Evolutionary conservation across 176 grass and related monocot genomes (phyloP).

Genomic region (Ensete glaucum): DNA sequence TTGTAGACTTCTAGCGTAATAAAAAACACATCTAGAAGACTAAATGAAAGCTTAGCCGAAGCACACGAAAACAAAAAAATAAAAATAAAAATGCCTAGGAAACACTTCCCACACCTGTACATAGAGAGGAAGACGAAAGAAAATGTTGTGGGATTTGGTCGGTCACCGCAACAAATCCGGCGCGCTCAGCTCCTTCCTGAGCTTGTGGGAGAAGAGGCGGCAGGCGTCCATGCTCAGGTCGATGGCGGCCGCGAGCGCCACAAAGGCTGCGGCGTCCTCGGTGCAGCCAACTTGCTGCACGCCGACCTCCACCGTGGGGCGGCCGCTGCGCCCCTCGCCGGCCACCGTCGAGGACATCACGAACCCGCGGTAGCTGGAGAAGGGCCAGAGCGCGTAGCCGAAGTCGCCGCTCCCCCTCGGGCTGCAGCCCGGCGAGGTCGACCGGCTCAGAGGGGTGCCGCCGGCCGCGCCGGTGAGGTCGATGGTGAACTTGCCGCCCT

Average conservation of each 20-base stretch:
- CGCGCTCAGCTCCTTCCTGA: conserved; percentile 68
- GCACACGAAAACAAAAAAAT: not conserved
- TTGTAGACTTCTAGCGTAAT: conserved; percentile 4
- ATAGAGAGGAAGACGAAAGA: not conserved
- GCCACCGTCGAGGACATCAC: conserved; percentile 68
- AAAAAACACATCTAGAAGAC: conserved; percentile 10
- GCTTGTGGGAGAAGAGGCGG: conserved; percentile 77
- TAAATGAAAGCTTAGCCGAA: not conserved
- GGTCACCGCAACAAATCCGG: conserved; percentile 10
- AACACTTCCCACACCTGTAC: not conserved
- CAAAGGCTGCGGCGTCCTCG: conserved; percentile 89
- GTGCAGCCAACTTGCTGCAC: conserved; percentile 68
- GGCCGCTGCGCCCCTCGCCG: conserved; percentile 52
- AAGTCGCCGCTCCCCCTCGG: conserved; percentile 76
- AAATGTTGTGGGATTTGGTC: not conserved
- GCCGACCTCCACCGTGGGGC: conserved; percentile 62
- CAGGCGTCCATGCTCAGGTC: conserved; percentile 98
- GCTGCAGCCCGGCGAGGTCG: conserved; percentile 66
- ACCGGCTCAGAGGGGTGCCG: conserved; percentile 31
- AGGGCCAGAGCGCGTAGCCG: conserved; percentile 46
- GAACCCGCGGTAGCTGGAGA: conserved; percentile 71
- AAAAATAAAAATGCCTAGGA: not conserved
- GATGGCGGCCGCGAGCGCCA: conserved; percentile 71
- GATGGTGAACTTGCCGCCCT: conserved; percentile 83
- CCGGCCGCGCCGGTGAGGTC: conserved; percentile 53